Evolutionary conservation across 163 green algal genomes (phyloP).

Genomic region (Scenedesmus sp.): DNA sequence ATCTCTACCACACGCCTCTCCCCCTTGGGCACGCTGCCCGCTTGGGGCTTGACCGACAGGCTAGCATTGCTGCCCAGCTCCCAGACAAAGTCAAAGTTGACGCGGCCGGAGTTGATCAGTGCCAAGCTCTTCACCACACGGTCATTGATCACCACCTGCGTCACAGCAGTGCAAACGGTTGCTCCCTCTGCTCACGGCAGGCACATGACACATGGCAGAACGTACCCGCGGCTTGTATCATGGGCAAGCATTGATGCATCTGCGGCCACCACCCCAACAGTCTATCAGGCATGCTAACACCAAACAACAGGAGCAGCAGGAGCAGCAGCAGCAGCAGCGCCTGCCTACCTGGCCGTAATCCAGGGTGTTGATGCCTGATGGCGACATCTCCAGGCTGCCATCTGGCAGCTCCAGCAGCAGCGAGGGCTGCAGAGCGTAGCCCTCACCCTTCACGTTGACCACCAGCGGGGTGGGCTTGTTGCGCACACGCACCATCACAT

Average conservation of each 20-base stretch:
- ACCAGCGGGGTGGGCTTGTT: conserved; percentile 79
- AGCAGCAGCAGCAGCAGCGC: neutral
- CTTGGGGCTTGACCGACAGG: conserved; percentile 70
- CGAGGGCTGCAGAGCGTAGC: conserved; percentile 78
- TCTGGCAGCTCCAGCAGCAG: conserved; percentile 80
- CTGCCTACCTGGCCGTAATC: conserved; percentile 83
- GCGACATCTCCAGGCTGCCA: conserved; percentile 66
- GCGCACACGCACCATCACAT: conserved; percentile 73
- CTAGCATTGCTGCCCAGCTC: conserved; percentile 67
- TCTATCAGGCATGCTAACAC: neutral
- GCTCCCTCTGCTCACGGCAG: neutral
- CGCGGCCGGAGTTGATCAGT: conserved; percentile 78
- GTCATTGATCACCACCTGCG: conserved; percentile 86
- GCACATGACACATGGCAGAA: too few relatives aligned
- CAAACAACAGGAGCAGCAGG: neutral
- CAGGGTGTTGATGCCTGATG: conserved; percentile 71
- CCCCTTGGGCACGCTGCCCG: conserved; percentile 75
- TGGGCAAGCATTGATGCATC: neutral
- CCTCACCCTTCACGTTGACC: conserved; percentile 91
- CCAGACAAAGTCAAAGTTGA: conserved; percentile 84
- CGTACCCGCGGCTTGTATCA: neutral
- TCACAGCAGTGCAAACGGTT: neutral
- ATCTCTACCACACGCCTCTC: conserved; percentile 76
- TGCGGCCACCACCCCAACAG: neutral
- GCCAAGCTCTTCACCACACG: conserved; percentile 68